Evolutionary conservation across 768 basidiomycete genomes (phyloP), one percentile per base, ranked within the genome.

Genomic region (Rhodotorula sphaerocarpa): DNA sequence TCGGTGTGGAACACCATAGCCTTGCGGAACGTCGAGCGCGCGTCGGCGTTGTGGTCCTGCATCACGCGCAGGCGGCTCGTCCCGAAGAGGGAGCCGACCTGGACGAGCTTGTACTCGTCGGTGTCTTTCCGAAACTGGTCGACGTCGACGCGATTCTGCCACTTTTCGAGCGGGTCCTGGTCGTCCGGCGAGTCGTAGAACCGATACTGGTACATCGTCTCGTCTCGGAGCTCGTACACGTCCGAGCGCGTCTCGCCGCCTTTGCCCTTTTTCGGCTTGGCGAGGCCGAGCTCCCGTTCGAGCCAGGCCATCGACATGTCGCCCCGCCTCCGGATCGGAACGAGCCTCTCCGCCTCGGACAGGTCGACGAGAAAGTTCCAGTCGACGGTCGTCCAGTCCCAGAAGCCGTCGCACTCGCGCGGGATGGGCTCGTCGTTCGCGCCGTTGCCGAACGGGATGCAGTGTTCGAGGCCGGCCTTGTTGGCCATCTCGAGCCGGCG

Each of bases 11-110:
- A 81, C 12, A 78, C 75, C 85, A 89, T 87, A 45, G 71, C 73
- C 59, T 76, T 74, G 21, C 86, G 81, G 53, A 85, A 76, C 23
- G 74, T 68, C 10, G 76, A 72, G 3, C 83, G 82, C 31, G 82
- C 70, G 20, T 70, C 73, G 52, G 77, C 71, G 66, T 82, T 79
- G 20, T 70, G 70, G 14, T 70, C 67, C 33, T 76, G 70, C 27
- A 75, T 78, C 0, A 87, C 77, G 28, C 80, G 79, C 3, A 89
- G 75, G 14, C 88, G 81, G 3, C 83, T 83, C 2, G 86, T 84
- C 7, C 86, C 87, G 75, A 89, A 89, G 3, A 89, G 79, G 0
- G 84, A 83, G 14, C 88, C 88, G 20, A 90, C 71, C 59, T 85
- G 82, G 21, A 90, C 71, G 31, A 89, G 79, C 14, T 79, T 81